Evolutionary conservation across 345 rosid genomes (phyloP).

Genomic region (Acer saccharum): DNA sequence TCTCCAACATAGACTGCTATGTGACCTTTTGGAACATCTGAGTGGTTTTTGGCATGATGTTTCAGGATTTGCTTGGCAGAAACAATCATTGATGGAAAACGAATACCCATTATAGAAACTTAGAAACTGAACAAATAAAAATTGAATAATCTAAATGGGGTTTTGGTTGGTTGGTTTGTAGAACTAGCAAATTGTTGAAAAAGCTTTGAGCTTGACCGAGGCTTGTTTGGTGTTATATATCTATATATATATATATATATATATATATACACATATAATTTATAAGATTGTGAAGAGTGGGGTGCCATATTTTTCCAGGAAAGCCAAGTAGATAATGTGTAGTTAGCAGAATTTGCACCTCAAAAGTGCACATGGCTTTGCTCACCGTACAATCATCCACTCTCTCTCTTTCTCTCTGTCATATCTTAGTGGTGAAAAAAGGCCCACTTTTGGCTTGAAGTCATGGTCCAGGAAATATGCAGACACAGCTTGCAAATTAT

Average conservation of each 20-base stretch:
- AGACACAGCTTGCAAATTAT: neutral
- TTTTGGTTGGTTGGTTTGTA: neutral
- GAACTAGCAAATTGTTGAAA: neutral
- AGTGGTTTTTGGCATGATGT: neutral
- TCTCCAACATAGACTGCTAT: constrained; percentile 51
- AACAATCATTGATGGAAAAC: neutral
- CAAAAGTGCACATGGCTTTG: constrained; percentile 8
- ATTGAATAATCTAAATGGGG: neutral
- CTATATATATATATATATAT: neutral
- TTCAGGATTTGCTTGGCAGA: constrained; percentile 7
- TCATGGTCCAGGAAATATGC: neutral
- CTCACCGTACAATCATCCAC: neutral
- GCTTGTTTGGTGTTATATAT: neutral
- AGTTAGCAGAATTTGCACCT: neutral
- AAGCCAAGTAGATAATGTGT: neutral
- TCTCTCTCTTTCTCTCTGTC: neutral
- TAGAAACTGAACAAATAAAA: neutral
- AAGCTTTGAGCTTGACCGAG: neutral
- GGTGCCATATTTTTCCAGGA: constrained; percentile 7
- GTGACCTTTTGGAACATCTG: constrained; percentile 45
- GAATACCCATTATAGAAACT: neutral
- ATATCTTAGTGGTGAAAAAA: neutral
- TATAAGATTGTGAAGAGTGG: neutral
- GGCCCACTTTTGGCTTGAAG: neutral
- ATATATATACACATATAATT: too few relatives aligned